Evolutionary conservation across 306 rosid genomes (phyloP).

Genomic region (Dryas drummondii): DNA sequence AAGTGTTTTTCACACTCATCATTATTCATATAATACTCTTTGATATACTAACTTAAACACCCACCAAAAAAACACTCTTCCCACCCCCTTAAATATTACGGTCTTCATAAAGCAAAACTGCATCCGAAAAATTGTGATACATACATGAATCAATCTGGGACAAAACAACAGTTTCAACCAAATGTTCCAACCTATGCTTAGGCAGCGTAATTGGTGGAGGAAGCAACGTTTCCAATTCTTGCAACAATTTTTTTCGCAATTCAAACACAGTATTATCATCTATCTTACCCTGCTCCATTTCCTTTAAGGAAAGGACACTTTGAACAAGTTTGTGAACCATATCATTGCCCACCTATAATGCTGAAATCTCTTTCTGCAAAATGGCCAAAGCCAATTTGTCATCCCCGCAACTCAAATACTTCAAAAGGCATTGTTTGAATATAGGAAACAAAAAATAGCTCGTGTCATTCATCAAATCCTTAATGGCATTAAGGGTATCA

Average conservation of each 20-base stretch:
- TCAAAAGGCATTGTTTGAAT: conserved; percentile 57
- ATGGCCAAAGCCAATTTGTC: conserved; percentile 59
- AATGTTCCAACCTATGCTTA: conserved; percentile 66
- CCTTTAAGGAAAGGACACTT: conserved; percentile 44
- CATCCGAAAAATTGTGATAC: conserved; percentile 56
- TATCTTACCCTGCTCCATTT: conserved; percentile 35
- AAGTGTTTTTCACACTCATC: no score
- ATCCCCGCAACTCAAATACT: conserved; percentile 59
- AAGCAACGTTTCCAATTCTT: conserved; percentile 62
- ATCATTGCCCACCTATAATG: conserved; percentile 44
- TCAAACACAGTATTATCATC: conserved; percentile 40
- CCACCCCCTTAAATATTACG: conserved; percentile 6
- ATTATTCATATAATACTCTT: no score
- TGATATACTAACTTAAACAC: no score
- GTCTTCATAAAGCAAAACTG: conserved; percentile 68
- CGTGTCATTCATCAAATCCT: conserved; percentile 55
- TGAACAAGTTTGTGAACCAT: conserved; percentile 61
- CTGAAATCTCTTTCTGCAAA: conserved; percentile 57
- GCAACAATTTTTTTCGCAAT: conserved; percentile 41
- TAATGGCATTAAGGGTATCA: conserved; percentile 41
- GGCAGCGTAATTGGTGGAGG: conserved; percentile 65
- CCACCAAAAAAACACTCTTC: no score
- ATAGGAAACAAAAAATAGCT: conserved; percentile 64
- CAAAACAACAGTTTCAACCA: conserved; percentile 64
- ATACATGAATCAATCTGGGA: conserved; percentile 69